phyloP scores from a whole-genome alignment of 306 rosid species.

The Notholithocarpus densiflorus region DNA sequence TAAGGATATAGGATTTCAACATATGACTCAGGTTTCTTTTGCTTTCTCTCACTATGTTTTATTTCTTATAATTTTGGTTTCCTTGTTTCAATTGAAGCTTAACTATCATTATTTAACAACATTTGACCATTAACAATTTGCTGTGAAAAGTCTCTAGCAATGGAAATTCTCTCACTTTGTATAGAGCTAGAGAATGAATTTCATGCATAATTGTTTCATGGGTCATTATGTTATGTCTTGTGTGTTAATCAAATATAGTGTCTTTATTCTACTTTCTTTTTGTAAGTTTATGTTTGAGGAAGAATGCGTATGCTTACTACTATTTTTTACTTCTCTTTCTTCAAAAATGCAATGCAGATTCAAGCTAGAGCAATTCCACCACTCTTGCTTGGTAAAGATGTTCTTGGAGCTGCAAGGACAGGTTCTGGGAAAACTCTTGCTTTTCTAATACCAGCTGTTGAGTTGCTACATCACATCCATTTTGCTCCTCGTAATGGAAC shows the following conservation, averaged over 20 bases:
- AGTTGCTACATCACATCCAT: slow-evolving; percentile 48
- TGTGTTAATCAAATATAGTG: no score
- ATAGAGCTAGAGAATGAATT: no score
- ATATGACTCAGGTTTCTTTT: slow-evolving; percentile 63
- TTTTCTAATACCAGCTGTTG: slow-evolving; percentile 85
- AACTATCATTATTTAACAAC: no score
- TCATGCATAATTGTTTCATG: no score
- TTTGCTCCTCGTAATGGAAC: slow-evolving; percentile 76
- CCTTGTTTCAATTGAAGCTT: no score
- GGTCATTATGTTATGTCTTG: no score
- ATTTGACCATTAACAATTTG: no score
- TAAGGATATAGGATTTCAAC: slow-evolving; percentile 50
- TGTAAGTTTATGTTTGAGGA: no score
- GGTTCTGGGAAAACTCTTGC: slow-evolving; percentile 98
- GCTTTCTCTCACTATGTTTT: neutral
- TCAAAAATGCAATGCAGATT: slow-evolving; percentile 49
- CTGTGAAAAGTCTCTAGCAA: no score
- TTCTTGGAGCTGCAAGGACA: slow-evolving; percentile 96
- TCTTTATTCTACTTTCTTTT: no score
- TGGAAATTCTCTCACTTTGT: no score
- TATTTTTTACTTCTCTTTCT: neutral
- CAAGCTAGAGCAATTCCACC: slow-evolving; percentile 76
- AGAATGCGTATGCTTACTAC: no score
- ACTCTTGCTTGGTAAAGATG: slow-evolving; percentile 67
- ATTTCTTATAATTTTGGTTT: neutral